Evolutionary conservation across 139 green algal genomes (phyloP).

Genomic region (Parachlorella kessleri): DNA sequence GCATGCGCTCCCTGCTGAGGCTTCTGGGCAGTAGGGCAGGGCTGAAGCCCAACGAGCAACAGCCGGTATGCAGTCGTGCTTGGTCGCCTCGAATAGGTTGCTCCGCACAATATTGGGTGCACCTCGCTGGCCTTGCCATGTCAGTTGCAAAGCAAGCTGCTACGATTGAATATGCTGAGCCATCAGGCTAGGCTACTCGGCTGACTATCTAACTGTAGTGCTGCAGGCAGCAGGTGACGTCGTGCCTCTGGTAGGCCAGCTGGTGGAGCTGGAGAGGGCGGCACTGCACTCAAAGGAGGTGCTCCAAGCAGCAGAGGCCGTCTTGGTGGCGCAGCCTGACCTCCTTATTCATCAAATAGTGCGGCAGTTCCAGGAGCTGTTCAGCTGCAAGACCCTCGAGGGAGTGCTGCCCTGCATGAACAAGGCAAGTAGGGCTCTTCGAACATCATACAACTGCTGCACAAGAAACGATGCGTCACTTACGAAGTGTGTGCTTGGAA

Average conservation of each 20-base stretch:
- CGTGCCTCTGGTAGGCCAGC: constrained; percentile 18
- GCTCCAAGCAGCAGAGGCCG: constrained; percentile 16
- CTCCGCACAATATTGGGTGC: no score
- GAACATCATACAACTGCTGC: no score
- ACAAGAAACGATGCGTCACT: no score
- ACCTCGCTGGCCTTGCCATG: no score
- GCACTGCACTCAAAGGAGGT: constrained; percentile 24
- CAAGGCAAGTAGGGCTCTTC: background rate
- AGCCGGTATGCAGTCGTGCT: no score
- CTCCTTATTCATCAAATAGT: constrained; percentile 24
- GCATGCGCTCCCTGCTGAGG: constrained; percentile 12
- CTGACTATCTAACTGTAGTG: background rate
- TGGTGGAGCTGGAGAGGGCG: constrained; percentile 23
- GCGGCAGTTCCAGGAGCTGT: constrained; percentile 29
- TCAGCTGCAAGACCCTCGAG: constrained; percentile 19
- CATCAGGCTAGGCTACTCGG: no score
- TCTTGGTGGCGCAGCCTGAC: constrained; percentile 14
- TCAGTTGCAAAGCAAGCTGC: no score
- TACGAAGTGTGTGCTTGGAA: no score
- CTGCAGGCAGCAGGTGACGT: constrained; percentile 2
- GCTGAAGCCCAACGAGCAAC: background rate
- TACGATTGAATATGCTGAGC: no score
- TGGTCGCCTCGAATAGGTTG: no score
- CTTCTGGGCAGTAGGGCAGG: constrained; percentile 7
- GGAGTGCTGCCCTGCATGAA: constrained; percentile 29